Percentiles rank a stretch among this genome's conserved stretches.
Conservation (phyloP, 208 protist genomes). For the Endotrypanum monterogeii region DNA sequence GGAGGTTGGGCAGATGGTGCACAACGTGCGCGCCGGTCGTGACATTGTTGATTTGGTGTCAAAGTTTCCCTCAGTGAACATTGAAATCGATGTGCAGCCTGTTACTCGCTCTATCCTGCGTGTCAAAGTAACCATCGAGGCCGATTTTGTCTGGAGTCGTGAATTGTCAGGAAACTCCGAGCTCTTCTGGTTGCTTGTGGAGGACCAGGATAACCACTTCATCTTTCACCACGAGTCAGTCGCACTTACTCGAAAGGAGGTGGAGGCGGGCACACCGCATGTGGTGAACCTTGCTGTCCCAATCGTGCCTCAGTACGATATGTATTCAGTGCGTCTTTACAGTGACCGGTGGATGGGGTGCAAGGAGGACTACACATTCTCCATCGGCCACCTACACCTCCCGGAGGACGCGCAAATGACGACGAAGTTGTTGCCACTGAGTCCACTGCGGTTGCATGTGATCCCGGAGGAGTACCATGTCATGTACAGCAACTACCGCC, state of each 20-base stretch:
- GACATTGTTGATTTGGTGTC: slow-evolving; percentile 83
- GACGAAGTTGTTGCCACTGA: slow-evolving; percentile 95
- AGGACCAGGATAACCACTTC: slow-evolving; percentile 96
- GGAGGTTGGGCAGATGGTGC: slow-evolving; percentile 88
- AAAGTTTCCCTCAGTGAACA: slow-evolving; percentile 91
- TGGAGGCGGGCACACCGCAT: slow-evolving; percentile 71
- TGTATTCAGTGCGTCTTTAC: slow-evolving; percentile 96
- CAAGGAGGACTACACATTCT: slow-evolving; percentile 89
- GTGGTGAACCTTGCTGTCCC: slow-evolving; percentile 96
- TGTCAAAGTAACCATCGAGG: slow-evolving; percentile 88
- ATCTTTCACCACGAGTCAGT: slow-evolving; percentile 93
- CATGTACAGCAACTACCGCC: slow-evolving; percentile 93
- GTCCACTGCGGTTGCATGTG: slow-evolving; percentile 93
- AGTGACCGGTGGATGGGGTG: slow-evolving; percentile 96
- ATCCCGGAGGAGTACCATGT: slow-evolving; percentile 82
- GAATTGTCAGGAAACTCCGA: slow-evolving; percentile 93
- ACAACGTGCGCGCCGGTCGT: slow-evolving; percentile 79
- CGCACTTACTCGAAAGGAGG: slow-evolving; percentile 83
- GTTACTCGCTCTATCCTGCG: slow-evolving; percentile 97
- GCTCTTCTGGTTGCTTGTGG: slow-evolving; percentile 97
- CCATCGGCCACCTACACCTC: slow-evolving; percentile 95
- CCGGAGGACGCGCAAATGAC: slow-evolving; percentile 94
- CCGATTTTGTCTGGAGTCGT: slow-evolving; percentile 95
- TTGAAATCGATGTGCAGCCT: slow-evolving; percentile 95
- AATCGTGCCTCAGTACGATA: slow-evolving; percentile 96